Base-by-base conservation (phyloP, 306 rosid species). In the Astragalus glycyphyllos region DNA sequence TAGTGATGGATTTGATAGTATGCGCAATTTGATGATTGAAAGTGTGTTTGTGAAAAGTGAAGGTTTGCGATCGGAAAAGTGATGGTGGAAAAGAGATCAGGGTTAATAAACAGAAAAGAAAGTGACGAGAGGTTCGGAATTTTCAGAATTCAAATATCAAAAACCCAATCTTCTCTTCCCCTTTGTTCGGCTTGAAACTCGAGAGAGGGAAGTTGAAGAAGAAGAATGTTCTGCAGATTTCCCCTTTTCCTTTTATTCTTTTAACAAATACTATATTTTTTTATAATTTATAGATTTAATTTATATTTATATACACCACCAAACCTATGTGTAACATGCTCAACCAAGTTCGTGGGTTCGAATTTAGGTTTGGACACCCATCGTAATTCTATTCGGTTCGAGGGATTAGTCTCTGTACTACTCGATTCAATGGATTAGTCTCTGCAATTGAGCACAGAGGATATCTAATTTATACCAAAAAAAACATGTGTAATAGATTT, bases 141-240 rank as follows among this genome's bases (percentile, higher is more conserved):
- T 71, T 55, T 71, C 37, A 7, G 23, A 78, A 71, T 72, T 50
- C 42, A 44, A 69, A 70, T 34, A 31, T 53, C 35, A 40, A 62
- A 62, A 26, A 46, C 16, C n/a, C 42, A 63, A 55, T 26, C 15
- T 40, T 69, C 45, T 49, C 16, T 40, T 69, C 45, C 45, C 16
- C 56, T 12, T 71, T 57, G 72, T 62, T 58, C 32, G 64, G 77
- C 54, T 65, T 63, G 54, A 56, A 72, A 69, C 8, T 11, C 48
- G 17, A 77, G 56, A 54, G 71, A 40, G 11, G 40, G 29, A 65
- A 38, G 17, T 31, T 42, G 55, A 41, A 38, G 70, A 65, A 9
- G 66, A 64, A 75, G 84, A 80, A 80, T 75, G 71, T 80, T 75
- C 74, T 14, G 59, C 66, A 71, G 74, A 75, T 70, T 75, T 16